A percentile compares a stretch with the other conserved stretches of the same genome.
These are phyloP conservation scores for Diophrys appendiculata DNA, from an alignment of 73 alveolate genomes.

Conservation along the genomic window DNA sequence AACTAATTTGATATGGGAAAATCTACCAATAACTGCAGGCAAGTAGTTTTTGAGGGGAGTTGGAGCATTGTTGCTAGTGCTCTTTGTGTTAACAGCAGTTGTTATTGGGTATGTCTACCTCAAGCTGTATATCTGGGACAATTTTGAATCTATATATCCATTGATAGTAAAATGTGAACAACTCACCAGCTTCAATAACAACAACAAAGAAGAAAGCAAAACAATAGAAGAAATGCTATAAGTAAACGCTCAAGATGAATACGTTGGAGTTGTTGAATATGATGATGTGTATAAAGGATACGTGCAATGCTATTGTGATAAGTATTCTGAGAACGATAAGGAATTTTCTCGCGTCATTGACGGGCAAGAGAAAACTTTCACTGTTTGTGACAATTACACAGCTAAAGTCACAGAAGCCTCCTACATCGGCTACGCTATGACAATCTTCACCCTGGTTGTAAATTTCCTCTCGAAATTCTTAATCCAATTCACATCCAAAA, in stretches of 20 bases:
- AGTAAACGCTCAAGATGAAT: not conserved
- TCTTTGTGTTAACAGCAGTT: not conserved
- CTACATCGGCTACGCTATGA: not conserved
- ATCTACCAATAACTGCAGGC: not conserved
- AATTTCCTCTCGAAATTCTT: not conserved
- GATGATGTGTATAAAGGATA: not conserved
- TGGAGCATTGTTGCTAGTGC: not conserved
- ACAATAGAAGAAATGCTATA: not conserved
- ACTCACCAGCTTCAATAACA: not conserved
- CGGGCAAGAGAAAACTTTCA: not conserved
- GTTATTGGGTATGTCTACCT: not conserved
- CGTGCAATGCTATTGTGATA: not conserved
- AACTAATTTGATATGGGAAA: conserved; percentile 54
- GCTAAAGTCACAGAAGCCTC: not conserved
- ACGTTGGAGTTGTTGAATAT: not conserved
- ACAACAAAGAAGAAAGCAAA: too few species aligned
- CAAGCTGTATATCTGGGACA: not conserved
- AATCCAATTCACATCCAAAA: not conserved
- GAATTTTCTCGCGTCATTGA: too few species aligned
- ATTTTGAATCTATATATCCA: not conserved
- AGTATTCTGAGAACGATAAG: too few species aligned
- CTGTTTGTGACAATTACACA: not conserved
- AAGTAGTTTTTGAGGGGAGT: not conserved
- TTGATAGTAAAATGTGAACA: not conserved
- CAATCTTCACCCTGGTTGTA: not conserved